A percentile compares a stretch with the other conserved stretches of the same genome.
Conservation (phyloP, 371 early-diverging fungal genomes). For the Batrachochytrium dendrobatidis region DNA sequence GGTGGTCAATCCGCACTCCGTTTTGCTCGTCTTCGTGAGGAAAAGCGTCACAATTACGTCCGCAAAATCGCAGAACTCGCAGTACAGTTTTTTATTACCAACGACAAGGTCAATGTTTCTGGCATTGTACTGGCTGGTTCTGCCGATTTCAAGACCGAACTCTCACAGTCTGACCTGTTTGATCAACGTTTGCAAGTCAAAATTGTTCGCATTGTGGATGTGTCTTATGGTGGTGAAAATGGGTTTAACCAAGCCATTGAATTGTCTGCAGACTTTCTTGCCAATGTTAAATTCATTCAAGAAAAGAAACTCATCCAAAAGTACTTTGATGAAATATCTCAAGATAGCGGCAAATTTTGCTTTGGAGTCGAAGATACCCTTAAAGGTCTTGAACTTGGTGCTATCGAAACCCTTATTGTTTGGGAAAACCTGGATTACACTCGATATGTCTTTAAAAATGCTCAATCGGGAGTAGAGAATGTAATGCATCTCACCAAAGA, state of each 20-base stretch:
- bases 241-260: constrained; percentile 99
- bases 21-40: constrained; percentile 98
- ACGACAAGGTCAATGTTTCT: constrained; percentile 87
- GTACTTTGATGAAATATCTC: constrained; percentile 97
- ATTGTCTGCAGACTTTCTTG: constrained; percentile 84
- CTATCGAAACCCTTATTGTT: constrained; percentile 96
- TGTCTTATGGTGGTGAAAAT: constrained; percentile 99
- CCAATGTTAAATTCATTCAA: constrained; percentile 97
- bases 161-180: constrained; percentile 90
- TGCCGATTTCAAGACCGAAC: constrained; percentile 98
- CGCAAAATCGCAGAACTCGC: constrained; percentile 98
- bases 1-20: constrained; percentile 99
- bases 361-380: constrained; percentile 98
- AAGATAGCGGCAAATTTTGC: constrained; percentile 95
- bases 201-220: constrained; percentile 94
- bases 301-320: constrained; percentile 96
- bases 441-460: constrained; percentile 70
- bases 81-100: constrained; percentile 85
- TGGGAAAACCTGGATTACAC: constrained; percentile 87
- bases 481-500: constrained; percentile 73
- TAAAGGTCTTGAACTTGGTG: constrained; percentile 92
- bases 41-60: constrained; percentile 98
- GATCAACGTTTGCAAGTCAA: constrained; percentile 87
- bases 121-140: constrained; percentile 97
- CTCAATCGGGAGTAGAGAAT: constrained; percentile 54